A percentile compares a stretch with the other conserved stretches of the same genome.
Conservation (phyloP, 2,329 filamentous ascomycete species). For the Xylaria sp. region DNA sequence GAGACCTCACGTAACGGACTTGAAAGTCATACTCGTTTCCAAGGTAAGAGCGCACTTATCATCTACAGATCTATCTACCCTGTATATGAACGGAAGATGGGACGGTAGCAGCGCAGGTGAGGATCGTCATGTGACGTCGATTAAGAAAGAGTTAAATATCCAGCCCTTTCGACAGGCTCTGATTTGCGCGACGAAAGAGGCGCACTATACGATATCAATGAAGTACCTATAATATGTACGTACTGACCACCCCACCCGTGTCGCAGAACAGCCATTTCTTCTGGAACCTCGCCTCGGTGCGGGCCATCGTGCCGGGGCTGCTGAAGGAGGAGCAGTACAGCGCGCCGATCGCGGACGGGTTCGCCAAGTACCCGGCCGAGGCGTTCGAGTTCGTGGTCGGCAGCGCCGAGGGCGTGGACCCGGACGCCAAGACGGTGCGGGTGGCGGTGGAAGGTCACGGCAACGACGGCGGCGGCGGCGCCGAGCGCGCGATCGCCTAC, state of each 20-base stretch:
- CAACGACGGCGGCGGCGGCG: slow-evolving; percentile 30
- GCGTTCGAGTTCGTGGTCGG: slow-evolving; percentile 57
- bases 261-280: slow-evolving; percentile 59
- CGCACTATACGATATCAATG: too few relatives aligned
- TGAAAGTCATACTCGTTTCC: slow-evolving; percentile 59
- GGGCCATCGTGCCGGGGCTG: slow-evolving; percentile 55
- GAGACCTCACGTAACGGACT: slow-evolving; percentile 45
- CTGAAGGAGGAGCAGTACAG: slow-evolving; percentile 54
- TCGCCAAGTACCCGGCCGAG: slow-evolving; percentile 52
- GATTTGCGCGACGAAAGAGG: neutral
- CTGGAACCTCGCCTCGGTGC: slow-evolving; percentile 61
- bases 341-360: slow-evolving; percentile 51
- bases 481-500: slow-evolving; percentile 45
- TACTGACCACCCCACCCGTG: neutral
- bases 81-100: neutral
- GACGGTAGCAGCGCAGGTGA: neutral
- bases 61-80: neutral
- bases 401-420: slow-evolving; percentile 46
- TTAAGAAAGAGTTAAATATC: too few relatives aligned
- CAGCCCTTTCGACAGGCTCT: neutral
- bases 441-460: slow-evolving; percentile 38
- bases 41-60: slow-evolving; percentile 45
- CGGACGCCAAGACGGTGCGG: slow-evolving; percentile 45
- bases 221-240: neutral
- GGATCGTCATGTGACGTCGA: too few relatives aligned